Percentiles rank a stretch among this genome's conserved stretches.
Conservation (phyloP, 1,284 basidiomycete species). For the Sanghuangporus weigelae region DNA sequence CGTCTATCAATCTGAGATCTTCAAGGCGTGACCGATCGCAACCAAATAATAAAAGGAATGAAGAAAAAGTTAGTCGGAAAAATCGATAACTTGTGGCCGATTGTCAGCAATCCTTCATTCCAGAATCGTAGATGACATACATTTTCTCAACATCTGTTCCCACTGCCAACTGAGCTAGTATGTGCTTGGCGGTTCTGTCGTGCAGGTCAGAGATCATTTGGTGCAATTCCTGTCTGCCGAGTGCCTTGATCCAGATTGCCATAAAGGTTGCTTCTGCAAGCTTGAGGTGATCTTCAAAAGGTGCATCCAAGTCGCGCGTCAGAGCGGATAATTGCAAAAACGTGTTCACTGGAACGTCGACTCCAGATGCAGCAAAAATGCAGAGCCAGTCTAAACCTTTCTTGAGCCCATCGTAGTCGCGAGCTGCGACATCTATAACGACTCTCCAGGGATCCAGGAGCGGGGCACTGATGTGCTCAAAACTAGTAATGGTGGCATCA, state of each 20-base stretch:
- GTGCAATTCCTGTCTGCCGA: slow-evolving; percentile 54
- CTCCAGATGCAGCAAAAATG: slow-evolving; percentile 60
- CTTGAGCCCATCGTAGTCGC: slow-evolving; percentile 40
- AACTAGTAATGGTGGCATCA: slow-evolving; percentile 15
- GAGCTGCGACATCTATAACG: slow-evolving; percentile 40
- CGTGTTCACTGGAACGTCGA: slow-evolving; percentile 53
- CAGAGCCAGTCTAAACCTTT: slow-evolving; percentile 60
- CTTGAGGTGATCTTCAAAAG: slow-evolving; percentile 40
- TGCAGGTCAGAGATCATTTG: slow-evolving; percentile 45
- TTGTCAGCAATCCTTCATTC: not conserved
- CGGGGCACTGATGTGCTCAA: slow-evolving; percentile 17
- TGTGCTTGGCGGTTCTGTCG: slow-evolving; percentile 32
- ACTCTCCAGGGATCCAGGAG: slow-evolving; percentile 53
- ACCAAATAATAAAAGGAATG: slow-evolving; percentile 59
- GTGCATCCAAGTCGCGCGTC: slow-evolving; percentile 34
- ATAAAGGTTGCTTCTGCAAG: slow-evolving; percentile 46
- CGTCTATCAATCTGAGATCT: slow-evolving; percentile 37
- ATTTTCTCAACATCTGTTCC: slow-evolving; percentile 26
- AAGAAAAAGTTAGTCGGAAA: slow-evolving; percentile 50
- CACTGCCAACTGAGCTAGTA: slow-evolving; percentile 33
- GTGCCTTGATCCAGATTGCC: slow-evolving; percentile 49
- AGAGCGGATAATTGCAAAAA: slow-evolving; percentile 44
- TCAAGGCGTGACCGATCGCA: slow-evolving; percentile 47
- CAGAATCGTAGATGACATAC: slow-evolving; percentile 28
- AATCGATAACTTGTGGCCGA: slow-evolving; percentile 35